Percentiles rank a stretch among this genome's conserved stretches.
phyloP scores from a whole-genome alignment of 208 protist genomes.

The Wallacemonas sp. region DNA sequence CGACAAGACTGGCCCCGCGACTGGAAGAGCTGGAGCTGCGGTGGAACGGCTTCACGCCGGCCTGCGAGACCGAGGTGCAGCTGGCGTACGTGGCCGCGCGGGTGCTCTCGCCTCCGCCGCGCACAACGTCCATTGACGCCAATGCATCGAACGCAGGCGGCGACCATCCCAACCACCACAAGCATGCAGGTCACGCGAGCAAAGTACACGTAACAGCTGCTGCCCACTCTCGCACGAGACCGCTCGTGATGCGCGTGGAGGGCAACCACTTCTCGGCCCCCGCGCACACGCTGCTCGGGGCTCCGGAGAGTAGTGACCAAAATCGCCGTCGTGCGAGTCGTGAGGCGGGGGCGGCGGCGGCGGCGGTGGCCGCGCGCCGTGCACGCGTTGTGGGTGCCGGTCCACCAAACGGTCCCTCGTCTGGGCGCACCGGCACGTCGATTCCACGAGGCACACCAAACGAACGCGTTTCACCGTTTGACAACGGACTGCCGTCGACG shows the following conservation, averaged over 20 bases:
- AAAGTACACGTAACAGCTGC: neutral
- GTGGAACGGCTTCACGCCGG: conserved; percentile 35
- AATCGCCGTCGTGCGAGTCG: neutral
- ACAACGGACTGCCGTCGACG: too few species aligned
- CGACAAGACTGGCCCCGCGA: too few species aligned
- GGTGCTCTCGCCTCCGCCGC: neutral
- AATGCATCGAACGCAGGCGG: too few species aligned
- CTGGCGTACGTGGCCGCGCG: conserved; percentile 17
- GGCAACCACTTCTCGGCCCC: conserved; percentile 7
- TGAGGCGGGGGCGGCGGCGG: neutral
- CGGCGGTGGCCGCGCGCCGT: too few species aligned
- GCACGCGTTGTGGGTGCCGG: neutral
- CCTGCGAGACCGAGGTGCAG: conserved; percentile 14
- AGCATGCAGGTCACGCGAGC: neutral
- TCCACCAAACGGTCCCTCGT: neutral
- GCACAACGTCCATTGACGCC: conserved; percentile 1
- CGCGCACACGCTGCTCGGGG: neutral
- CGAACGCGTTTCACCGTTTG: too few species aligned
- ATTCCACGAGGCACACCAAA: too few species aligned
- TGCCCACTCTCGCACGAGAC: neutral
- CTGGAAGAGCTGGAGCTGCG: conserved; percentile 27
- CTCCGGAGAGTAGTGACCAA: neutral
- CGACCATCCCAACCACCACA: neutral
- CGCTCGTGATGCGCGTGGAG: neutral
- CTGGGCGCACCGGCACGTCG: neutral